Percentiles rank a stretch among this genome's conserved stretches.
Evolutionary conservation across 2,329 filamentous ascomycete species (phyloP).

Genomic region (Clarireedia homoeocarpa): DNA sequence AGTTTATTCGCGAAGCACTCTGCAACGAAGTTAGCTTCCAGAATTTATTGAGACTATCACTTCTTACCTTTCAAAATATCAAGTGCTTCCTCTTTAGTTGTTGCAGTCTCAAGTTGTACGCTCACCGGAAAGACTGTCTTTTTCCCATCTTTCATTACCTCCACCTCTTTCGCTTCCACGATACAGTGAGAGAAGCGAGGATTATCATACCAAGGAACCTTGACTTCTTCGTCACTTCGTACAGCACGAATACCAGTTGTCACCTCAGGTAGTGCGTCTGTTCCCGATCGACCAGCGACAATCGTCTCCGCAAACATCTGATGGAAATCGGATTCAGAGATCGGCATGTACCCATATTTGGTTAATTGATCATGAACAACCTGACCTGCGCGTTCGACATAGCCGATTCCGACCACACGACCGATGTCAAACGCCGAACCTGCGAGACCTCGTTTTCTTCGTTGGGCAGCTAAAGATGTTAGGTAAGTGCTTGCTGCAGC

Average conservation of each 20-base stretch:
- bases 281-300: slow-evolving; percentile 21
- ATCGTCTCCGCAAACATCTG: slow-evolving; percentile 37
- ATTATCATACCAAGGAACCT: not conserved
- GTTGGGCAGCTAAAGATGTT: slow-evolving; percentile 33
- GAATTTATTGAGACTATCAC: not conserved
- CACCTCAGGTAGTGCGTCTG: not conserved
- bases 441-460: slow-evolving; percentile 34
- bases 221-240: not conserved
- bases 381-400: slow-evolving; percentile 21
- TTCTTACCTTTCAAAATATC: not conserved
- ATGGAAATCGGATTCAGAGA: slow-evolving; percentile 34
- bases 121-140: not conserved
- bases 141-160: not conserved
- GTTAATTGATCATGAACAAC: not conserved
- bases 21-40: not conserved
- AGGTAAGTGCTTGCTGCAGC: slow-evolving; percentile 38
- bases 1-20: not conserved
- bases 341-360: slow-evolving; percentile 14
- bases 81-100: not conserved
- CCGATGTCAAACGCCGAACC: slow-evolving; percentile 46
- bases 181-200: slow-evolving; percentile 1
- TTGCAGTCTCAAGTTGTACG: not conserved
- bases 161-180: not conserved
- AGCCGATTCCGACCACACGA: slow-evolving; percentile 37
- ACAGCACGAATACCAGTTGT: not conserved